Base-by-base conservation (phyloP, 805 yeast species). In the Sugiyamaella floridensis region DNA sequence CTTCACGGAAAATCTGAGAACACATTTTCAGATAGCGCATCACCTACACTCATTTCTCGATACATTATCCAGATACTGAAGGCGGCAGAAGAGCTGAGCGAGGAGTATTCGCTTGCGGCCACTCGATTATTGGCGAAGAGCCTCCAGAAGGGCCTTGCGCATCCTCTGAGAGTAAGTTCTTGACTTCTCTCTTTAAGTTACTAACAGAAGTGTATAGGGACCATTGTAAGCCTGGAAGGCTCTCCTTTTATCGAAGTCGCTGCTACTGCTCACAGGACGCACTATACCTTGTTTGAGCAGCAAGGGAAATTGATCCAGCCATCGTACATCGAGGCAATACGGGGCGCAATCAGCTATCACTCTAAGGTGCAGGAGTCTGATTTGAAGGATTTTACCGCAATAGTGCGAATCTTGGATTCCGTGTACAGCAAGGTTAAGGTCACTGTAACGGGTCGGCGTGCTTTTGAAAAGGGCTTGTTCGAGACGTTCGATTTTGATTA, bases 21-120 rank as follows among this genome's bases (percentile, higher is more conserved):
- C 0, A 74, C 78, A 48, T 69, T 76, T 22, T 77, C 74, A 60
- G 93, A 86, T 62, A 86, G 89, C 12, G 80, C 87, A 0, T 83
- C 93, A 63, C 78, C 92, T 0, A 83, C 86, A 0, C 60, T 89
- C 10, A 83, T 81, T 3, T 88, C 86, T 51, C 68, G 88, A 40
- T 86, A 82, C 60, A 65, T 83, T 48, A 34, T 19, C 3, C 29
- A 68, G 2, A 73, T 85, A 4, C 67, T 86, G 20, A 66, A 70
- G 2, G 64, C 80, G 15, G 79, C 88, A 51, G 56, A 81, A 0
- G 58, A 63, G 2, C 75, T 75, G 37, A 76, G 78, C 29, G 71
- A 71, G 1, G 75, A 72, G 2, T 68, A 67, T 45, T 78, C 87
- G 1, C 66, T 71, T 28, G 64, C 74, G 1, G 82, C 88, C 0